These are phyloP conservation scores for Epichloe scottii DNA, from an alignment of 2,329 filamentous ascomycete species.

Conservation along the genomic window DNA sequence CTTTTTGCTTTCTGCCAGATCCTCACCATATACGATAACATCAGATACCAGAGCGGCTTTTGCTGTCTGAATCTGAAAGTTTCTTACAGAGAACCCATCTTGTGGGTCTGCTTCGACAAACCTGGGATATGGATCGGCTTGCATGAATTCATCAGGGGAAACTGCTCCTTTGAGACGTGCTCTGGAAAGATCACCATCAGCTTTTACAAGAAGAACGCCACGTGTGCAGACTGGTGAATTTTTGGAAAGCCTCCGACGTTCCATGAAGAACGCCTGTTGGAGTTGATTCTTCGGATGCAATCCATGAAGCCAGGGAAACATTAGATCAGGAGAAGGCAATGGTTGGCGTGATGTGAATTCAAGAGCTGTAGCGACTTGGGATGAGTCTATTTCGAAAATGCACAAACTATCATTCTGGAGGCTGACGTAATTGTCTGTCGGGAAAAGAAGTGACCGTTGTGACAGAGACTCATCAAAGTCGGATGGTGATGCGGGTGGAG, in stretches of 20 bases:
- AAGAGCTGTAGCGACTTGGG: constrained; percentile 57
- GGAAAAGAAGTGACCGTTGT: constrained; percentile 60
- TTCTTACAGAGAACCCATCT: constrained; percentile 88
- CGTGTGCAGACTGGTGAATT: constrained; percentile 63
- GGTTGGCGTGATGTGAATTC: constrained; percentile 67
- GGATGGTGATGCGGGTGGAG: constrained; percentile 54
- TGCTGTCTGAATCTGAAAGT: constrained; percentile 90
- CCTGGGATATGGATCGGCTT: constrained; percentile 33
- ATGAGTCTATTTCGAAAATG: constrained; percentile 62
- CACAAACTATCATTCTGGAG: constrained; percentile 39
- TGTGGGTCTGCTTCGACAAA: constrained; percentile 78
- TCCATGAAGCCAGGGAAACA: constrained; percentile 96
- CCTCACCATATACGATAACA: constrained; percentile 81
- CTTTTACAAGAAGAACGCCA: constrained; percentile 76
- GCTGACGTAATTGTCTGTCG: constrained; percentile 50
- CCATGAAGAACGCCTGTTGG: constrained; percentile 80
- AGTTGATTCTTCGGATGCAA: constrained; percentile 79
- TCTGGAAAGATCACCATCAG: constrained; percentile 62
- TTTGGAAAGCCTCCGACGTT: constrained; percentile 57
- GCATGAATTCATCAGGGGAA: constrained; percentile 66
- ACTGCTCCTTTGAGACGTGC: constrained; percentile 81
- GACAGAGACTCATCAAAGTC: constrained; percentile 36
- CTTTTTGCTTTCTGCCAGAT: constrained; percentile 46
- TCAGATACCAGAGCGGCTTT: constrained; percentile 84
- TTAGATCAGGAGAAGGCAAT: constrained; percentile 68